These are phyloP conservation scores for Trametes hirsuta DNA, from an alignment of 1,284 basidiomycete species.

Conservation along the genomic window DNA sequence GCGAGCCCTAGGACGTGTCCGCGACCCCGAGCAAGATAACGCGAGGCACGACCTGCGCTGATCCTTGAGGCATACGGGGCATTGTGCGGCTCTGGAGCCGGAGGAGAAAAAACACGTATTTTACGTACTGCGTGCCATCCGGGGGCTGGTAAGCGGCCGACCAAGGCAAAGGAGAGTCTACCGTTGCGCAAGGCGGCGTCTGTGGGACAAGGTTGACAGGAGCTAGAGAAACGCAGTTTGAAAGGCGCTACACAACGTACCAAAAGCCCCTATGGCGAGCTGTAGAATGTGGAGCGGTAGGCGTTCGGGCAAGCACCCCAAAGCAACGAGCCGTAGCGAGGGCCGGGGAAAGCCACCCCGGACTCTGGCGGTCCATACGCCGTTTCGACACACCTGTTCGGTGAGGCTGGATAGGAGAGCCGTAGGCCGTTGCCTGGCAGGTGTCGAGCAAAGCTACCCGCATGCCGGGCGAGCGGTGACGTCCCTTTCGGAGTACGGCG, in stretches of 20 bases:
- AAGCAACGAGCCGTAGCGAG: not conserved
- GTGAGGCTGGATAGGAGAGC: conserved; percentile 16
- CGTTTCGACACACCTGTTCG: conserved; percentile 9
- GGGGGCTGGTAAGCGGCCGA: not conserved
- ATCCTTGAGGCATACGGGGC: conserved; percentile 18
- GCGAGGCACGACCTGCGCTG: conserved; percentile 20
- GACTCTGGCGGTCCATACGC: not conserved
- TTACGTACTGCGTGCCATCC: conserved; percentile 21
- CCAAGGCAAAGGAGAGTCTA: not conserved
- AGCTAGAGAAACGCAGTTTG: not conserved
- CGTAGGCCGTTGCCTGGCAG: not conserved
- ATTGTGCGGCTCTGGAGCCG: conserved; percentile 4
- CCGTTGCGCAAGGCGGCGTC: not conserved
- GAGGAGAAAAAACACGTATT: conserved; percentile 3
- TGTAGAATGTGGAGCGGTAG: not conserved
- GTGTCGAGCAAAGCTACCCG: not conserved
- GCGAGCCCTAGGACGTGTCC: not conserved
- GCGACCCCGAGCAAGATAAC: conserved; percentile 13
- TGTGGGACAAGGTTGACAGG: not conserved
- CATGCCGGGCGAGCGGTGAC: not conserved
- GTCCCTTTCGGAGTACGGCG: conserved; percentile 6
- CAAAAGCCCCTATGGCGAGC: not conserved
- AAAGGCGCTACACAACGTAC: not conserved
- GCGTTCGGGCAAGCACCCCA: not conserved
- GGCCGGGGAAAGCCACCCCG: not conserved